Evolutionary conservation across 768 basidiomycete species (phyloP), one percentile per base, ranked within the genome.

Genomic region (Suillus americanus): DNA sequence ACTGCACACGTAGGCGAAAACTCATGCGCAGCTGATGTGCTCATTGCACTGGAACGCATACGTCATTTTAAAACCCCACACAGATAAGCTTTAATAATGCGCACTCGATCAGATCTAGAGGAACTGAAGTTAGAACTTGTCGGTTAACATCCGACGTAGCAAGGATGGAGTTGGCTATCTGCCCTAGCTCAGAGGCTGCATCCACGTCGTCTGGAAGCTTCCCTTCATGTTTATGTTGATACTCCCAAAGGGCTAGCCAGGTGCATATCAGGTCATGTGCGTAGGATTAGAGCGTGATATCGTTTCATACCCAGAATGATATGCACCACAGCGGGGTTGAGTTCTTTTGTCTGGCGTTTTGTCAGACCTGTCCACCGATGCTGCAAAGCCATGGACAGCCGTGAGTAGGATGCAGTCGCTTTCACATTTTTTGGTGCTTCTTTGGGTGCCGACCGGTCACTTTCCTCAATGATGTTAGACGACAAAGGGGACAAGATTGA

Each of bases 1-100:
- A 99, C 91, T 1, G 97, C 97, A 73, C 95, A 94, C 1, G 95
- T 89, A 0, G 97, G 95, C 0, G 95, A 90, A 79, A 98, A 94
- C 73, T 97, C 95, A 74, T 91, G 88, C 23, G 79, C 77, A 8
- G 93, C 89, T n/a, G 90, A 88, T 16, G 79, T 82, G 5, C 89
- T 80, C 48, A 91, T 68, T n/a, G 86, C 79, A 67, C 95, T 97
- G 68, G 28, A 37, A 54, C 57, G 59, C 28, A 55, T 30, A 20
- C 60, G 63, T n/a, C 65, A 71, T 66, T 30, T 33, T 30, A 13
- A 14, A 50, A 23, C 16, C 6, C 40, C 25, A 62, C 18, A 37
- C 50, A 65, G 46, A 18, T 45, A 35, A 13, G 13, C 18, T 67
- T 53, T 64, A 64, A 23, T 28, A 41, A 59, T 59, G 68, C 82